A percentile compares a stretch with the other conserved stretches of the same genome.
Evolutionary conservation across 306 rosid genomes (phyloP).

Genomic region (Vachellia collinsii): DNA sequence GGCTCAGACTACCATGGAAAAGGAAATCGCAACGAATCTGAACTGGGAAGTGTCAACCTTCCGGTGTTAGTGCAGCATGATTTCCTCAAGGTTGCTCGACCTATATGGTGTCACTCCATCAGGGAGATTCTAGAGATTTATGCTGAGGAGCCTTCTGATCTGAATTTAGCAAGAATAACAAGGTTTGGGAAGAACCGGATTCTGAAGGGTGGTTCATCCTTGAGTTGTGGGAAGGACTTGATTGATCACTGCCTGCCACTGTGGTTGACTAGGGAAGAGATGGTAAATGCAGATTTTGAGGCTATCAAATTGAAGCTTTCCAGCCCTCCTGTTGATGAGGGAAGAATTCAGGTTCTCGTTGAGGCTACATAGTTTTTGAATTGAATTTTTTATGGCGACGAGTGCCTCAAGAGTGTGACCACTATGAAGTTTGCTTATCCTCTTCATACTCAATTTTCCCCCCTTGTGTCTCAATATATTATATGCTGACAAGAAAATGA

Average conservation of each 20-base stretch:
- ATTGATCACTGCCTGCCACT: constrained; percentile 72
- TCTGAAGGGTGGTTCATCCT: constrained; percentile 57
- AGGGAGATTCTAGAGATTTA: constrained; percentile 60
- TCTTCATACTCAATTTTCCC: background rate
- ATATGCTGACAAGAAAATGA: background rate
- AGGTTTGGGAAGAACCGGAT: constrained; percentile 62
- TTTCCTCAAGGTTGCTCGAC: constrained; percentile 79
- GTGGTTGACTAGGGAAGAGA: constrained; percentile 85
- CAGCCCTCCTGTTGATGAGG: constrained; percentile 53
- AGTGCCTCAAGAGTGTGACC: too few species aligned
- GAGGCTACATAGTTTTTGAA: constrained; percentile 37
- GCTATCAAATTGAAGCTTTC: constrained; percentile 72
- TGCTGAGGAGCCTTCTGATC: constrained; percentile 81
- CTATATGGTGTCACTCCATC: constrained; percentile 87
- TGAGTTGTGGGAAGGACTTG: constrained; percentile 60
- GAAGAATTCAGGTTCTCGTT: constrained; percentile 53
- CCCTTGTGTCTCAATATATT: background rate
- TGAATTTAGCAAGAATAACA: constrained; percentile 63
- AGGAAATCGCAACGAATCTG: constrained; percentile 84
- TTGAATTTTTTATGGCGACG: too few species aligned
- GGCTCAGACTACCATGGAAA: constrained; percentile 93
- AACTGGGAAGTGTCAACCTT: constrained; percentile 92
- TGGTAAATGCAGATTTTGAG: constrained; percentile 70
- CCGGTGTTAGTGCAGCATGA: constrained; percentile 70
- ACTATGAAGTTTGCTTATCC: background rate